Evolutionary conservation across 805 yeast genomes (phyloP), one percentile per base, ranked within the genome.

Genomic region (Pichia ethanolica): DNA sequence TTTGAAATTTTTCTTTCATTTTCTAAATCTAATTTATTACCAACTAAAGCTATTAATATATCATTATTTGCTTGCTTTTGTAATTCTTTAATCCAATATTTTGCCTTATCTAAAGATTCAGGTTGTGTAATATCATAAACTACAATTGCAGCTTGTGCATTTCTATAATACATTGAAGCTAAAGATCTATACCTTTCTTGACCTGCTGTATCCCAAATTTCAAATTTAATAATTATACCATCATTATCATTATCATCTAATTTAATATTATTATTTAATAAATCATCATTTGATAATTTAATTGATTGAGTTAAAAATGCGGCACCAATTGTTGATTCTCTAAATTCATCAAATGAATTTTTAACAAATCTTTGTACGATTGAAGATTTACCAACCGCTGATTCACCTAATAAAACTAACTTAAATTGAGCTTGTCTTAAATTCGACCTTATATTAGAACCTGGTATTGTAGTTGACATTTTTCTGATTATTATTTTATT

Each of bases 251-350:
- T 35, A 5, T 35, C 46, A 3, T 27, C 28, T 4, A 37, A 11
- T 47, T 77, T 78, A n/a, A 20, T 10, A 39, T 27, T 10, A 12
- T 28, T 39, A 79, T 60, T 20, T 77, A 74, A 5, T n/a, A 37
- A 26, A 20, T 47, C 50, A 7, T 36, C 46, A 35, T 34, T 33
- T 34, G 40, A 33, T 25, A 49, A 14, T 14, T 35, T 45, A 42
- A 84, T 77, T 3, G 81, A 72, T 60, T 83, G 89, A 1, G 91
- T 83, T 46, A 83, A 70, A 63, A 85, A 86, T 2, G 93, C 95
- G 1, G 95, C 95, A 1, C 95, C 93, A 48, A 86, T 86, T 1
- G 95, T 86, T 27, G 90, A 84, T 65, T 85, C 89, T 54, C 86
- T 75, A 64, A 78, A 70, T 56, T 81, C 86, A 52, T 82, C 85